Evolutionary conservation across 257 asterid species (phyloP).

Genomic region (Capsicum chinense): DNA sequence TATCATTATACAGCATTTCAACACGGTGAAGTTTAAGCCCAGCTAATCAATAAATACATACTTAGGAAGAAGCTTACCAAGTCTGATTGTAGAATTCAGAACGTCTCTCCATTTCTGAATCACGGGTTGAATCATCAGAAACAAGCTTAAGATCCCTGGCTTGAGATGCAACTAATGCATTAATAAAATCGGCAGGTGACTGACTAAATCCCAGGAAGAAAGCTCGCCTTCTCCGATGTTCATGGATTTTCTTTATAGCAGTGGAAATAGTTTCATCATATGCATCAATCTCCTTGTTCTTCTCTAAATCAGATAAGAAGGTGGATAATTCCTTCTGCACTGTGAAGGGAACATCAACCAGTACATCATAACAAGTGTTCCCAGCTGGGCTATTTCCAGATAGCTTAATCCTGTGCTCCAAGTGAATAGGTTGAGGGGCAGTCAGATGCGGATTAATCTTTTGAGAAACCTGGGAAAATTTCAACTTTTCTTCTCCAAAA

Average conservation of each 20-base stretch:
- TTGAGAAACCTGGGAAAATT: slow-evolving; percentile 69
- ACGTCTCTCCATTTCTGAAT: slow-evolving; percentile 67
- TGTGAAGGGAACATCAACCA: slow-evolving; percentile 72
- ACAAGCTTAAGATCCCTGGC: slow-evolving; percentile 80
- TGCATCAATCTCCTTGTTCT: slow-evolving; percentile 62
- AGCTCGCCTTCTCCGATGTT: slow-evolving; percentile 64
- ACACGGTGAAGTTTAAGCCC: neutral
- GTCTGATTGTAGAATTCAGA: slow-evolving; percentile 86
- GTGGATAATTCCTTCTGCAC: slow-evolving; percentile 55
- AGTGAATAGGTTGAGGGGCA: slow-evolving; percentile 81
- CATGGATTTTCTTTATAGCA: slow-evolving; percentile 68
- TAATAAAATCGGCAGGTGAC: slow-evolving; percentile 88
- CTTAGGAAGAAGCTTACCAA: slow-evolving; percentile 50
- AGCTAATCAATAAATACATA: neutral
- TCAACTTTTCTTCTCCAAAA: slow-evolving; percentile 88
- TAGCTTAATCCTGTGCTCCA: slow-evolving; percentile 85
- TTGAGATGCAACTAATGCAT: slow-evolving; percentile 80
- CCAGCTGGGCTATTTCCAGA: slow-evolving; percentile 78
- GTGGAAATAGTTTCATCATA: slow-evolving; percentile 71
- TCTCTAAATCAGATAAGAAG: slow-evolving; percentile 58
- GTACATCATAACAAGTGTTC: slow-evolving; percentile 77
- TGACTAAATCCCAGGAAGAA: slow-evolving; percentile 92
- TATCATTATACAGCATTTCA: slow-evolving; percentile 14
- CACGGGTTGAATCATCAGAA: slow-evolving; percentile 62
- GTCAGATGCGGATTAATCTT: slow-evolving; percentile 71